These are phyloP conservation scores for Solanum dulcamara DNA, from an alignment of 257 asterid genomes.

Conservation along the genomic window DNA sequence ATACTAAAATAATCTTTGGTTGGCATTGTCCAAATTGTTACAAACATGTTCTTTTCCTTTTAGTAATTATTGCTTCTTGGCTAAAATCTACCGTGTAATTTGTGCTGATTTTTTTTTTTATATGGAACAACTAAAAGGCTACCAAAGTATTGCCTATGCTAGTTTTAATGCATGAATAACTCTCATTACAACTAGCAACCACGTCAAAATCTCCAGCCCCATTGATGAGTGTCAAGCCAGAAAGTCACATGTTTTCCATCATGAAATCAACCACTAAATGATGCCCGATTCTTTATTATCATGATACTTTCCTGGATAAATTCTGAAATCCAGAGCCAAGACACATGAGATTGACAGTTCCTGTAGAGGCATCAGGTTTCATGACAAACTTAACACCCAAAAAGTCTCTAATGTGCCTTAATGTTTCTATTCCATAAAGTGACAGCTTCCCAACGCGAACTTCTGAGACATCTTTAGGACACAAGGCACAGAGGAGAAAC, in stretches of 20 bases:
- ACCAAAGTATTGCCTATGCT: not conserved
- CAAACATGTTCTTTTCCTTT: too few species aligned
- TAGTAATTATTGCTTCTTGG: too few species aligned
- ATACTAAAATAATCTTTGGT: too few species aligned
- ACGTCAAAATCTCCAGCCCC: not conserved
- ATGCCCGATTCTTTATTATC: conserved; percentile 1
- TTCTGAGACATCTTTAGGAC: conserved; percentile 79
- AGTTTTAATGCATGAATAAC: not conserved
- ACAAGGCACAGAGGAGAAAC: conserved; percentile 82
- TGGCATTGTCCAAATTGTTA: not conserved
- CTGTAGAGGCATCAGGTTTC: conserved; percentile 67
- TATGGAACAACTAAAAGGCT: not conserved
- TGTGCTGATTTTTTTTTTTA: not conserved
- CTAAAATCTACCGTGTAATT: not conserved
- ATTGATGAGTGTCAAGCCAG: not conserved
- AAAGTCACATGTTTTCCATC: not conserved
- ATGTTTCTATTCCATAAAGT: conserved; percentile 57
- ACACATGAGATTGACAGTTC: conserved; percentile 64
- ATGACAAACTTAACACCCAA: conserved; percentile 56
- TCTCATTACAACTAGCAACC: not conserved
- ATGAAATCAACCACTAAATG: not conserved
- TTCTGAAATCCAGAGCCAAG: conserved; percentile 81
- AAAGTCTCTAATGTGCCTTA: conserved; percentile 60
- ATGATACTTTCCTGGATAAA: conserved; percentile 62
- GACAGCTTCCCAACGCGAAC: conserved; percentile 84